Evolutionary conservation across 495 filamentous ascomycete genomes (phyloP).

Genomic region (Podospora conica): DNA sequence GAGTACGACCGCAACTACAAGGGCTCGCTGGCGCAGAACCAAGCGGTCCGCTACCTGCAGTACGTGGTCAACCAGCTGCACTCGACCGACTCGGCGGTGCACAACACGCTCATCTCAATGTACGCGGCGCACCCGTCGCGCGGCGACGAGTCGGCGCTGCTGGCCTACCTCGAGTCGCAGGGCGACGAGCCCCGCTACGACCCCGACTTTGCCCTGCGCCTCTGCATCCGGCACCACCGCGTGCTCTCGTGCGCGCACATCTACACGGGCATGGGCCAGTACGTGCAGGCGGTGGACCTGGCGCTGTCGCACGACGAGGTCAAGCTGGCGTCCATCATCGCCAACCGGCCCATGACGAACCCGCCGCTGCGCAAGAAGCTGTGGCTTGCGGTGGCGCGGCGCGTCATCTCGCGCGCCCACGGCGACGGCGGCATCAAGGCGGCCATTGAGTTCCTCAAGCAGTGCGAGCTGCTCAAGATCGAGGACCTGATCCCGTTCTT

Average conservation of each 20-base stretch:
- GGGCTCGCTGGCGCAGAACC: constrained; percentile 65
- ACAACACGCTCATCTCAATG: constrained; percentile 95
- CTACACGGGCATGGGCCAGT: constrained; percentile 91
- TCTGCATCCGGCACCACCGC: constrained; percentile 89
- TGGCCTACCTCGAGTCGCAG: constrained; percentile 79
- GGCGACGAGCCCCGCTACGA: constrained; percentile 69
- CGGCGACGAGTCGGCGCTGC: constrained; percentile 72
- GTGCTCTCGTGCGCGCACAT: constrained; percentile 93
- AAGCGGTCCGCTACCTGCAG: constrained; percentile 89
- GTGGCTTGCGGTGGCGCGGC: constrained; percentile 89
- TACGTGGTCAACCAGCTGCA: constrained; percentile 86
- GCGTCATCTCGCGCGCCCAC: constrained; percentile 78
- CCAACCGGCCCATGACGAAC: constrained; percentile 77
- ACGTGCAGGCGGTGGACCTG: constrained; percentile 84
- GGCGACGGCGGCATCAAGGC: constrained; percentile 66
- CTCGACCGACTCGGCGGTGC: constrained; percentile 80
- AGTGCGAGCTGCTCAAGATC: constrained; percentile 85
- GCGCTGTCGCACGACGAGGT: constrained; percentile 83
- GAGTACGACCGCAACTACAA: constrained; percentile 79
- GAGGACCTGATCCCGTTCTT: constrained; percentile 98
- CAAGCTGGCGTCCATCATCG: constrained; percentile 80
- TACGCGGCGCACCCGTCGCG: constrained; percentile 76
- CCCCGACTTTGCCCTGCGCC: constrained; percentile 91
- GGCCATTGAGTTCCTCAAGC: constrained; percentile 87
- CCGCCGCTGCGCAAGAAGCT: constrained; percentile 81